These are phyloP conservation scores for Plasmopara muralis DNA, from an alignment of 352 stramenopile genomes.

Conservation along the genomic window DNA sequence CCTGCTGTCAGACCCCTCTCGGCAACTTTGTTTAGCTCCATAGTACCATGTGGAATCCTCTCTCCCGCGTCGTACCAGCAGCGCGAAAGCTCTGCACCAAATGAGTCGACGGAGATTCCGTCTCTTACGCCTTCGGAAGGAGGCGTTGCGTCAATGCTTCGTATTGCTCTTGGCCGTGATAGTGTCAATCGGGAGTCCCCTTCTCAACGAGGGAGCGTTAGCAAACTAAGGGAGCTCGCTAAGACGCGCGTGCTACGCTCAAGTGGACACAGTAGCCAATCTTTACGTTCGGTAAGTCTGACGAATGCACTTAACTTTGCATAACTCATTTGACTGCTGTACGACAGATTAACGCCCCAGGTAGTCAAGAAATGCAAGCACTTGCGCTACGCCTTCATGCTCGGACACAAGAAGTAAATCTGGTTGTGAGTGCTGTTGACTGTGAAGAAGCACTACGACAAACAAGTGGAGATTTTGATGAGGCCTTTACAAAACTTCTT, in stretches of 20 bases:
- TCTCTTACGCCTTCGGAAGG: constrained; percentile 31
- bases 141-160: constrained; percentile 46
- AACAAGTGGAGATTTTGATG: constrained; percentile 26
- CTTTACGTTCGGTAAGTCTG: constrained; percentile 17
- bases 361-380: constrained; percentile 21
- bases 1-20: constrained; percentile 45
- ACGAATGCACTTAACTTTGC: background rate
- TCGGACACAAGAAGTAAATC: constrained; percentile 25
- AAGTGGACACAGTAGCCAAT: constrained; percentile 15
- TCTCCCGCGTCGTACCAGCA: constrained; percentile 83
- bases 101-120: constrained; percentile 14
- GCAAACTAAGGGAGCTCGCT: constrained; percentile 24
- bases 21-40: constrained; percentile 43
- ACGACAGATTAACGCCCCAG: constrained; percentile 9
- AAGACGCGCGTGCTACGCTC: constrained; percentile 33
- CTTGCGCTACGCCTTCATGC: constrained; percentile 22
- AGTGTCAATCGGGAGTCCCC: constrained; percentile 54
- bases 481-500: constrained; percentile 23
- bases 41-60: constrained; percentile 37
- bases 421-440: constrained; percentile 21
- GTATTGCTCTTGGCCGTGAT: constrained; percentile 68
- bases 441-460: constrained; percentile 38
- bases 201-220: constrained; percentile 20
- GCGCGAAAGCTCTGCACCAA: constrained; percentile 49
- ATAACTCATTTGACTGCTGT: background rate